Conservation (phyloP, 2,329 filamentous ascomycete genomes). For the Aspergillus clavatus region DNA sequence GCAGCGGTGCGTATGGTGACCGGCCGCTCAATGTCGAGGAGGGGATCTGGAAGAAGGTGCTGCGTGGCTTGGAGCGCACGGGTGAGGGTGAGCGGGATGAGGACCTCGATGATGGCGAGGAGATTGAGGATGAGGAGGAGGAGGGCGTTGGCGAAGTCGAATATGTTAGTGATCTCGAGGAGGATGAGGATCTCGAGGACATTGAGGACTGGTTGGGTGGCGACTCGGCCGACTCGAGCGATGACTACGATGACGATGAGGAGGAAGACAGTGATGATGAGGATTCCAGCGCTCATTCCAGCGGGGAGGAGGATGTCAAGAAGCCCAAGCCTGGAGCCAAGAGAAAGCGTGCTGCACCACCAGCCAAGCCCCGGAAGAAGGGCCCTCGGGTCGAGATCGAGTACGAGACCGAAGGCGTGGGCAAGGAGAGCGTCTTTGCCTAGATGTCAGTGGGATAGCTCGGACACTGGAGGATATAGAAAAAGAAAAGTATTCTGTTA, state of each 20-base stretch:
- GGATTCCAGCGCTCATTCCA: constrained; percentile 13
- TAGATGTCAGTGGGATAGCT: constrained; percentile 18
- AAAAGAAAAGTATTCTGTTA: constrained; percentile 12
- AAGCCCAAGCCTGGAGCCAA: constrained; percentile 47
- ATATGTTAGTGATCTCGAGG: constrained; percentile 88
- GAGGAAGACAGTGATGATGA: constrained; percentile 44
- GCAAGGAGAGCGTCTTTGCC: constrained; percentile 45
- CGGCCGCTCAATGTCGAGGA: constrained; percentile 93
- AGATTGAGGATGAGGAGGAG: constrained; percentile 69
- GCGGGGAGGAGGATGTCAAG: constrained; percentile 48
- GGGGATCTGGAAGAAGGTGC: constrained; percentile 93
- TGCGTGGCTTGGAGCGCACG: constrained; percentile 80
- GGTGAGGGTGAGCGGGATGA: constrained; percentile 78
- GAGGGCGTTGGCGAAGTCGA: constrained; percentile 75
- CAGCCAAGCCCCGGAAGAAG: constrained; percentile 57
- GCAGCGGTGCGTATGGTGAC: constrained; percentile 91
- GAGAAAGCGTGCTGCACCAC: constrained; percentile 52
- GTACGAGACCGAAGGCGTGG: constrained; percentile 66
- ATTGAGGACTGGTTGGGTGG: constrained; percentile 94
- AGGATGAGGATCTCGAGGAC: constrained; percentile 74
- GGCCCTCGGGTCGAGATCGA: constrained; percentile 68
- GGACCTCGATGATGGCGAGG: constrained; percentile 82
- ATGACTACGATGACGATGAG: constrained; percentile 46
- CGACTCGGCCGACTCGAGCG: constrained; percentile 52
- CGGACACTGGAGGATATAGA: constrained; percentile 5